Evolutionary conservation across 2,329 filamentous ascomycete species (phyloP), one percentile per base, ranked within the genome.

Genomic region (Alternaria sp.): DNA sequence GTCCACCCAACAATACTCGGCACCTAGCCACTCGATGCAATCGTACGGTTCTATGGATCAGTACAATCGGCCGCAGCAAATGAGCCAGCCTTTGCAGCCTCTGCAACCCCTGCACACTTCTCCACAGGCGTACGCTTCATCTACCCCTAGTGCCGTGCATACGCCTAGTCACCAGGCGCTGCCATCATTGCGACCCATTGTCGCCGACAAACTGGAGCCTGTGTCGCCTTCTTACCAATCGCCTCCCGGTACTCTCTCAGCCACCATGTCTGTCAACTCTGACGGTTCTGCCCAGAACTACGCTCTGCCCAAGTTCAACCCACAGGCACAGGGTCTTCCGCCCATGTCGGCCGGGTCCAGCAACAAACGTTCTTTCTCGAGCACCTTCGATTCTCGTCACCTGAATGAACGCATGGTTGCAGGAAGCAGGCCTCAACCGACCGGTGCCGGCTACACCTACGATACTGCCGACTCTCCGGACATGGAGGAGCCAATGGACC

Each of bases 321-420:
- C 72, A 7, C 73, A 74, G 60, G 52, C 71, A 7, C 73, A 74
- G 58, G 56, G 62, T 44, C 70, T 72, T 12, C 65, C 67, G 27
- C 71, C 70, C 32, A 65, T 74, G 45, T 61, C 69, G 28, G 62
- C 69, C 11, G 56, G 68, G 20, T 73, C 78, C 9, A 77, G 76
- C 9, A 75, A 80, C 59, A 85, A 85, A 67, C 81, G 83, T 45
- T 78, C 79, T 30, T 84, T 80, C 68, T 80, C 79, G 22, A 74
- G 77, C 54, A 81, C 81, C 9, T 85, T 85, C 63, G 77, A 81
- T 57, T 80, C 79, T 5, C 68, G 72, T 16, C 80, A 83, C 64
- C 67, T 83, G 43, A 76, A 76, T 30, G 79, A 80, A 59, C 81
- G 81, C 10, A 68, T 84, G 51, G 76, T 80, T 20, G 74, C 80